Base-by-base conservation (phyloP, 129 eudicot genomes). In the Centaurea solstitialis region DNA sequence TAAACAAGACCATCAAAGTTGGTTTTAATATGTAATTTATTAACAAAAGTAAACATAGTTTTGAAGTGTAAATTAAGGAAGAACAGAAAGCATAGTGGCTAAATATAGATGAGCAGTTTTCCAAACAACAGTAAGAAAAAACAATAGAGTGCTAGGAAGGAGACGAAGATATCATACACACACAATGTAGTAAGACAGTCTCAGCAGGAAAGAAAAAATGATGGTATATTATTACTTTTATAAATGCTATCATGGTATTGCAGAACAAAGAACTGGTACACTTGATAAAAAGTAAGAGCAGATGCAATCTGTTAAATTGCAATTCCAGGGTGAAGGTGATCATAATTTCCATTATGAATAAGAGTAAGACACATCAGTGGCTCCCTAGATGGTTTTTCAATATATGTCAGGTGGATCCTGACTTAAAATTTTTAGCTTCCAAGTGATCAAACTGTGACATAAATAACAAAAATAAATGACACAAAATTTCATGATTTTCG, bases 1-100 rank as follows among this genome's bases (percentile, higher is more conserved):
- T 92, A 47, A 72, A 39, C 26, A 68, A 70, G 37, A 68, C 20
- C n/a, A 26, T 18, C 18, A 30, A 73, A 47, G n/a, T 30, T 24
- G 62, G 21, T 33, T 59, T 62, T 35, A 40, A 66, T 4, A 40
- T 41, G 38, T 21, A 47, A 64, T 26, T 77, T 28, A 79, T 69
- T 41, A 33, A 74, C 37, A 69, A 67, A 64, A 18, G 8, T 24
- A 74, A 28, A 45, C 67, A 70, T 22, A 35, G 7, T 7, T 47
- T 70, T 65, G 79, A 65, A 9, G 76, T 22, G 41, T 53, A 66
- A 40, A 64, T 50, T 69, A 61, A 39, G 20, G 45, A 77, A 28
- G 17, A 41, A 72, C 3, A 12, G 5, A 68, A 82, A 70, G 43
- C 18, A 43, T 41, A 40, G 72, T 28, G 82, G 37, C 50, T 18